Conservation (phyloP, 495 filamentous ascomycete species). For the Astrothelium macrocarpum region DNA sequence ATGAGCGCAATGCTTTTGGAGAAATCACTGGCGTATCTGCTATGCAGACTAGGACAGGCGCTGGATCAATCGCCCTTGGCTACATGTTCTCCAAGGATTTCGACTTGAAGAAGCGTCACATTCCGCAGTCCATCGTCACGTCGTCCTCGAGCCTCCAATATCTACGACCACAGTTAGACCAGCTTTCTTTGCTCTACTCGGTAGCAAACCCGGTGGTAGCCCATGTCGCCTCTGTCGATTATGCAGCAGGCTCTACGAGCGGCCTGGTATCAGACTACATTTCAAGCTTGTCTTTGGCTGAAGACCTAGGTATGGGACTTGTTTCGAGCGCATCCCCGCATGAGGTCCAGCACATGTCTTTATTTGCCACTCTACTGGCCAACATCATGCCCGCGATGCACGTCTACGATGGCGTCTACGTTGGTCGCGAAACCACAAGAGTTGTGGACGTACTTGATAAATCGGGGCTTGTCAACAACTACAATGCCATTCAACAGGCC, state of each 20-base stretch:
- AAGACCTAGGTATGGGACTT: slow-evolving; percentile 81
- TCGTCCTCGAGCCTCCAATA: slow-evolving; percentile 70
- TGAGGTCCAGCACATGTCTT: slow-evolving; percentile 90
- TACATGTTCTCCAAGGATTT: slow-evolving; percentile 97
- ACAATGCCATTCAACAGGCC: slow-evolving; percentile 54
- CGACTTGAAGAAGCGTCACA: slow-evolving; percentile 77
- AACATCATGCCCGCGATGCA: slow-evolving; percentile 75
- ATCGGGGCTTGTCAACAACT: slow-evolving; percentile 56
- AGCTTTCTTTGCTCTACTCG: slow-evolving; percentile 78
- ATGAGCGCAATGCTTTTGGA: slow-evolving; percentile 69
- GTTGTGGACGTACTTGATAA: slow-evolving; percentile 79
- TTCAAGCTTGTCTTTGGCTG: slow-evolving; percentile 68
- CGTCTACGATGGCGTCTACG: slow-evolving; percentile 82
- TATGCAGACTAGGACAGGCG: slow-evolving; percentile 80
- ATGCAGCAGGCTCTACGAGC: slow-evolving; percentile 50
- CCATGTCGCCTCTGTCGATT: slow-evolving; percentile 90
- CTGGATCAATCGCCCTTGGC: slow-evolving; percentile 83
- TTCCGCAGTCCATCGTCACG: slow-evolving; percentile 83
- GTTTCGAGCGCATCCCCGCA: slow-evolving; percentile 77
- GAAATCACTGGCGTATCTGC: slow-evolving; percentile 65
- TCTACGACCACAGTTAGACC: slow-evolving; percentile 76
- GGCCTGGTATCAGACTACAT: slow-evolving; percentile 83
- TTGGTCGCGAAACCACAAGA: slow-evolving; percentile 73
- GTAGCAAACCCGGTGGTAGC: slow-evolving; percentile 86
- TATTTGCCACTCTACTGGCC: slow-evolving; percentile 78